Base-by-base conservation (phyloP, 2,329 filamentous ascomycete genomes). In the Cordyceps cateniannulata region DNA sequence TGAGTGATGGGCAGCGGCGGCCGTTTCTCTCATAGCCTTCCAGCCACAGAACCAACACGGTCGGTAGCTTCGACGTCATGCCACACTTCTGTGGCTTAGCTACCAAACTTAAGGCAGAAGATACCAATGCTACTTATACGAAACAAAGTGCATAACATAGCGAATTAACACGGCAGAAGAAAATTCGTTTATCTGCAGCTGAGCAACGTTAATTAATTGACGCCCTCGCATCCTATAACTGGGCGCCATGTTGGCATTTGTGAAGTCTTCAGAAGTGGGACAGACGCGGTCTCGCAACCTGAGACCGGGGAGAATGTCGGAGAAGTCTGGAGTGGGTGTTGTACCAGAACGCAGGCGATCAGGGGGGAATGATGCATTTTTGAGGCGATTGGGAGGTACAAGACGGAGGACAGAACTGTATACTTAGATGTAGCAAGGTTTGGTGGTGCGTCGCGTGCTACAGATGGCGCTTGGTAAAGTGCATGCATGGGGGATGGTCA, bases 251-350 rank as follows among this genome's bases (percentile, higher is more conserved):
- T 6, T 49, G 3, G 45, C 20, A 20, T 53, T n/a, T 45, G 22
- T 40, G 49, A 59, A n/a, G 47, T 32, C 24, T 44, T 10, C 42
- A 18, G 29, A 14, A 22, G 56, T 51, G 56, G 56, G 56, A 59
- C 56, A 51, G 47, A 51, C 56, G 47, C 56, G 56, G 18, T 51
- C 16, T 51, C 56, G 56, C 56, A 47, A 59, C 56, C 24, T 42
- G 47, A 32, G 10, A 40, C 29, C 20, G 54, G 45, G 20, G 12
- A 40, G 22, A n/a, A 38, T 12, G 29, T 44, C 45, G 32, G n/a
- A 51, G 47, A 4, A 25, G n/a, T n/a, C 27, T 40, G 40, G 12
- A 16, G 16, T 18, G 6, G 29, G 29, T 35, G 32, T 45, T 42
- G 35, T 20, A 42, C 47, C 8, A 51, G 0, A 51, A 44, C 24